Conservation (phyloP, 225 moss, liverwort and hornwort species). For the Lunularia cruciata region DNA sequence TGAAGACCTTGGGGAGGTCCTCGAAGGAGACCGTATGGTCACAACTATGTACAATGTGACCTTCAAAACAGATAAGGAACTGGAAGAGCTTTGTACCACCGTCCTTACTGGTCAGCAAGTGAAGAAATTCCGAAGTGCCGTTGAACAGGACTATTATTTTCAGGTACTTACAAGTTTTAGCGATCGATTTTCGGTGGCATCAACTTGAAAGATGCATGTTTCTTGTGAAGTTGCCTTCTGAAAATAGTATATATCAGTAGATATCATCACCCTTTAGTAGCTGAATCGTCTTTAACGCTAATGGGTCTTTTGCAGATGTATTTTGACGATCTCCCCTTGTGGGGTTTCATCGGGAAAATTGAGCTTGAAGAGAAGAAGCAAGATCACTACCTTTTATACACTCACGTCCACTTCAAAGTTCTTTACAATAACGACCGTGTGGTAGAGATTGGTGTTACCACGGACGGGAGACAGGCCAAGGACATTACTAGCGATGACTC, state of each 20-base stretch:
- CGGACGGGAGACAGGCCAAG: constrained; percentile 62
- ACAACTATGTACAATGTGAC: constrained; percentile 79
- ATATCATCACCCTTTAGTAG: neutral
- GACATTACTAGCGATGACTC: constrained; percentile 60
- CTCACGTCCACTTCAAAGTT: constrained; percentile 79
- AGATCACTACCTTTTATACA: constrained; percentile 61
- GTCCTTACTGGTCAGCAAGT: constrained; percentile 51
- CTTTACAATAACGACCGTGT: constrained; percentile 79
- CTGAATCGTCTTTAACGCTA: too few relatives aligned
- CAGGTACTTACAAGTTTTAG: constrained; percentile 68
- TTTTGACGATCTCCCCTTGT: constrained; percentile 92
- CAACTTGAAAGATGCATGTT: too few relatives aligned
- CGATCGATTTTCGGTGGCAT: too few relatives aligned
- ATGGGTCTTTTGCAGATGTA: constrained; percentile 67
- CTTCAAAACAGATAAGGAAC: constrained; percentile 65
- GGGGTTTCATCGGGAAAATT: constrained; percentile 85
- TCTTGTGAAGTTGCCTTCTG: neutral
- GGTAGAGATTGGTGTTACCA: constrained; percentile 67
- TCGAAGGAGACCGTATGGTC: constrained; percentile 98
- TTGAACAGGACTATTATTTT: constrained; percentile 90
- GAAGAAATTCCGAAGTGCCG: constrained; percentile 70
- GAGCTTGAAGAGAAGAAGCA: constrained; percentile 45
- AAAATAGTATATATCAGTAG: too few relatives aligned
- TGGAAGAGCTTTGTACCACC: constrained; percentile 62
- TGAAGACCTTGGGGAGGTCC: constrained; percentile 89